A percentile compares a stretch with the other conserved stretches of the same genome.
These are phyloP conservation scores for Phanerochaete sordida DNA, from an alignment of 768 basidiomycete genomes.

Conservation along the genomic window DNA sequence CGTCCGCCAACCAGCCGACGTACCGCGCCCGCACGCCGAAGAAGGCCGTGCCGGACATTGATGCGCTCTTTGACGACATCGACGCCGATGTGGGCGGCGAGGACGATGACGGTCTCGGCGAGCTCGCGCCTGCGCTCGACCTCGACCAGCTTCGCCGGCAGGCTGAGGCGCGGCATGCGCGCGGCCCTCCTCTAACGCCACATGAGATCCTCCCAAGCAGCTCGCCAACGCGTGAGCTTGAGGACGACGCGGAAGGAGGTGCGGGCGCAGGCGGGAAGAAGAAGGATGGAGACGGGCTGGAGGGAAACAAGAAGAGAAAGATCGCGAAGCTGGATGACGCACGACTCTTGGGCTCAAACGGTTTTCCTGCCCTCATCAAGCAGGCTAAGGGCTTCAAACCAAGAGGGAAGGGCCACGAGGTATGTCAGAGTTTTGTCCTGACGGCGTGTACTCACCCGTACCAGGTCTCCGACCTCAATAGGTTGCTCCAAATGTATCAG, in stretches of 20 bases:
- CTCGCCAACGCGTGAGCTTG: constrained; percentile 40
- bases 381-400: constrained; percentile 75
- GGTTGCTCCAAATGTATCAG: constrained; percentile 82
- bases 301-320: constrained; percentile 42
- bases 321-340: constrained; percentile 70
- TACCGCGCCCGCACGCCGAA: constrained; percentile 18
- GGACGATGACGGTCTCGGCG: constrained; percentile 27
- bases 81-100: constrained; percentile 44
- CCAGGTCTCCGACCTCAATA: constrained; percentile 77
- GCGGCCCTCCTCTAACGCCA: constrained; percentile 33
- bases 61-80: constrained; percentile 43
- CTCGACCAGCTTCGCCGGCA: constrained; percentile 50
- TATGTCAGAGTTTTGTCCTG: constrained; percentile 28
- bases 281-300: constrained; percentile 20
- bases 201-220: constrained; percentile 47
- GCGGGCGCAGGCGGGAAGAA: constrained; percentile 24
- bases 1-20: constrained; percentile 11
- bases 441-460: not conserved
- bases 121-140: constrained; percentile 50
- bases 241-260: constrained; percentile 10
- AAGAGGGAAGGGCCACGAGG: constrained; percentile 93
- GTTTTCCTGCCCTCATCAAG: constrained; percentile 78
- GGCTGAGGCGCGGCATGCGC: constrained; percentile 46
- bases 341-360: constrained; percentile 65
- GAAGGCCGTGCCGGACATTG: constrained; percentile 28